Conservation (phyloP, 2,329 filamentous ascomycete genomes). For the Sporothrix pseudoabietina region DNA sequence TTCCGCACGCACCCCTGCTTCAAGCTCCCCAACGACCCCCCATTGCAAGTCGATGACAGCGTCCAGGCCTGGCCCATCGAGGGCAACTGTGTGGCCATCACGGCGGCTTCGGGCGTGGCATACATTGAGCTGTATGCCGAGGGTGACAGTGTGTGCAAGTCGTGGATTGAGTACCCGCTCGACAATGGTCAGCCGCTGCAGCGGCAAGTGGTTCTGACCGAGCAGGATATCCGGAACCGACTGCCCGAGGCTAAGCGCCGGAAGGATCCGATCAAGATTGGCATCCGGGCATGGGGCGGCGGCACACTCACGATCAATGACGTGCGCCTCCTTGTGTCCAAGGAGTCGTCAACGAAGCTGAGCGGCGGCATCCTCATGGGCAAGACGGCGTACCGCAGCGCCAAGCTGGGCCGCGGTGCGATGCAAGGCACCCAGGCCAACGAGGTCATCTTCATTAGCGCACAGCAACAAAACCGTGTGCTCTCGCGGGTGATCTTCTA, state of each 20-base stretch:
- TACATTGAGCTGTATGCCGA: conserved; percentile 82
- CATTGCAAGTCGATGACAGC: conserved; percentile 65
- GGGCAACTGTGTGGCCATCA: conserved; percentile 72
- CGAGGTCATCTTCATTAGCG: conserved; percentile 74
- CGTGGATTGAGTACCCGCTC: conserved; percentile 78
- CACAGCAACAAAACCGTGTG: conserved; percentile 68
- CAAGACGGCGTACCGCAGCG: conserved; percentile 74
- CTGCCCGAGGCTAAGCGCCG: conserved; percentile 74
- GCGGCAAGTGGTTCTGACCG: conserved; percentile 72
- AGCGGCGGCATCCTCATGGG: conserved; percentile 63
- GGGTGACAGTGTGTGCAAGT: conserved; percentile 76
- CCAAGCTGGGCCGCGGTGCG: conserved; percentile 70
- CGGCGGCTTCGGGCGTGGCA: conserved; percentile 77
- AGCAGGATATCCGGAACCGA: conserved; percentile 70
- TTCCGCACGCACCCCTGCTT: conserved; percentile 93
- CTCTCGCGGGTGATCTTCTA: conserved; percentile 76
- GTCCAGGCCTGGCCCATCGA: conserved; percentile 87
- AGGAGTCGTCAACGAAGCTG: conserved; percentile 72
- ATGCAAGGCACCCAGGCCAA: conserved; percentile 70
- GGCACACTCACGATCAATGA: conserved; percentile 77
- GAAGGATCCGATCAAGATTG: conserved; percentile 62
- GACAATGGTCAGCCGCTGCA: conserved; percentile 61
- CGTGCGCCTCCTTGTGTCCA: conserved; percentile 69
- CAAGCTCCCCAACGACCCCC: conserved; percentile 73
- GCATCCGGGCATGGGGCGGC: conserved; percentile 75